Conservation (phyloP, 163 green algal species). For the Botryococcus braunii region DNA sequence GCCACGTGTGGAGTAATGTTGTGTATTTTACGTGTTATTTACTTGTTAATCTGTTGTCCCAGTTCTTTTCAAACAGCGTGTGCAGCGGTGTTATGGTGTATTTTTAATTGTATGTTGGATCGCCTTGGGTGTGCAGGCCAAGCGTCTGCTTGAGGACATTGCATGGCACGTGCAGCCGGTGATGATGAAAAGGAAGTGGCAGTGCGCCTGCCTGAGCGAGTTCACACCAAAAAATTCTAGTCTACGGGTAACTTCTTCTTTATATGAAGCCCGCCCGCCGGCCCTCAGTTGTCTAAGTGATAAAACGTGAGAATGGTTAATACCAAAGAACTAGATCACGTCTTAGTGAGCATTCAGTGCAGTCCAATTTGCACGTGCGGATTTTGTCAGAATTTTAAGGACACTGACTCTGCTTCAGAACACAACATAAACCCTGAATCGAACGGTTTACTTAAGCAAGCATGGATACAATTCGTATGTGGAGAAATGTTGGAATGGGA, state of each 20-base stretch:
- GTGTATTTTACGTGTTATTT: too few species aligned
- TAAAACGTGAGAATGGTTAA: neutral
- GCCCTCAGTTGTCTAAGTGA: neutral
- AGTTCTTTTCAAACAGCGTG: too few species aligned
- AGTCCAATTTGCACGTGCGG: neutral
- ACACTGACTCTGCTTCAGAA: neutral
- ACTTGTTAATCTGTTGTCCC: too few species aligned
- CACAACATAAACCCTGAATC: too few species aligned
- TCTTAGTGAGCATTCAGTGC: neutral
- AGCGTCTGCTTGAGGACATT: constrained; percentile 31
- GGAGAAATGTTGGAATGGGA: too few species aligned
- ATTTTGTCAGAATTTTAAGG: neutral
- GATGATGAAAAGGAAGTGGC: constrained; percentile 58
- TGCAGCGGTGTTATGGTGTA: too few species aligned
- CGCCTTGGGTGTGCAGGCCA: constrained; percentile 10
- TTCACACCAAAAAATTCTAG: constrained; percentile 48
- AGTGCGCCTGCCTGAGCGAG: constrained; percentile 57
- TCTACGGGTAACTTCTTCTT: neutral
- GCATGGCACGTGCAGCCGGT: constrained; percentile 78
- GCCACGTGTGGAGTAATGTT: too few species aligned
- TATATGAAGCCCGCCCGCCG: too few species aligned
- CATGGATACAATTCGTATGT: too few species aligned
- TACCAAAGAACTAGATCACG: neutral
- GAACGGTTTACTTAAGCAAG: too few species aligned
- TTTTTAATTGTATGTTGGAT: too few species aligned